Conservation (phyloP, 1,284 basidiomycete genomes). For the Phellopilus nigrolimitatus region DNA sequence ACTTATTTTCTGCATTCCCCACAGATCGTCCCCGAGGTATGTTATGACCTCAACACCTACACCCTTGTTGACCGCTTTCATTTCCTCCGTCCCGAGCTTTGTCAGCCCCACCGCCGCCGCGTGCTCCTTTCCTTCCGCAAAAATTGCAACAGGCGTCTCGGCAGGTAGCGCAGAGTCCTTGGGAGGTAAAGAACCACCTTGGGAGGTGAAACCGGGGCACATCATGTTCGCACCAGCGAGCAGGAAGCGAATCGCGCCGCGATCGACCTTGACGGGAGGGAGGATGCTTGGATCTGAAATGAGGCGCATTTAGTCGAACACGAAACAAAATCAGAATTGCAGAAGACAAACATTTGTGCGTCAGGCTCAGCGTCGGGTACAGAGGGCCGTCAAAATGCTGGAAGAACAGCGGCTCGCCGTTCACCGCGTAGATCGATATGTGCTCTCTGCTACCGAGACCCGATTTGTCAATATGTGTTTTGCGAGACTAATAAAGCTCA, state of each 20-base stretch:
- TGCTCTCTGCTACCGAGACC: slow-evolving; percentile 78
- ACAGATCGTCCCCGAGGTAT: slow-evolving; percentile 88
- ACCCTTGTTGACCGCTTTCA: slow-evolving; percentile 85
- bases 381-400: slow-evolving; percentile 96
- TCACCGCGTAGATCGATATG: slow-evolving; percentile 86
- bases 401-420: slow-evolving; percentile 88
- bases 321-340: slow-evolving; percentile 13
- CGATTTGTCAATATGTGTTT: slow-evolving; percentile 15
- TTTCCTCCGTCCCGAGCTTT: slow-evolving; percentile 84
- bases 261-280: slow-evolving; percentile 87
- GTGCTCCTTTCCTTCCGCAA: slow-evolving; percentile 95
- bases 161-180: slow-evolving; percentile 63
- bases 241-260: slow-evolving; percentile 96
- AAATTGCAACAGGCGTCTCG: slow-evolving; percentile 77
- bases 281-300: slow-evolving; percentile 84
- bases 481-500: slow-evolving; percentile 11
- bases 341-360: slow-evolving; percentile 80
- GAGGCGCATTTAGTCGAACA: slow-evolving; percentile 3
- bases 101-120: slow-evolving; percentile 86
- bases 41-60: slow-evolving; percentile 86
- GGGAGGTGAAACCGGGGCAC: slow-evolving; percentile 93
- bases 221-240: slow-evolving; percentile 94
- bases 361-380: slow-evolving; percentile 80
- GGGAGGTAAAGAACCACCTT: slow-evolving; percentile 85
- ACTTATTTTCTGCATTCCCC: slow-evolving; percentile 52